Evolutionary conservation across 495 filamentous ascomycete species (phyloP), one percentile per base, ranked within the genome.

Genomic region (Trichoderma orchidacearum): DNA sequence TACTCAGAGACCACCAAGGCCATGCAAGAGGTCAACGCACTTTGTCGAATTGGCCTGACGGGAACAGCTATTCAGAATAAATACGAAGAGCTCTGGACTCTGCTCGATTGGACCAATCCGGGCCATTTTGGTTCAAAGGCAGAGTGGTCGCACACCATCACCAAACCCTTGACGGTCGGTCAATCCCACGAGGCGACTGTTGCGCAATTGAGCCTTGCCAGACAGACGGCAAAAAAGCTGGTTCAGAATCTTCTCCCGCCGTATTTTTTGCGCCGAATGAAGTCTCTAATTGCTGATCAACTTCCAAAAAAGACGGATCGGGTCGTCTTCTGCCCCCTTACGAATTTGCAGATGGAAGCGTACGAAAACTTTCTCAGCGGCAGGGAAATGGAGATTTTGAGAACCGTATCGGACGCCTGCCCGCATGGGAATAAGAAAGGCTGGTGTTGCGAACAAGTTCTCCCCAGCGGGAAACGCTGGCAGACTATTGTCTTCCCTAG

Each of bases 61-160:
- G 93, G 93, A 6, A 98, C 93, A 5, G 94, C 94, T 8, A 96
- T 98, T 17, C 93, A 98, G 59, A 98, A 98, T 66, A 92, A 90
- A 61, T 98, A 98, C 66, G 89, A 96, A 63, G 94, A 98, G 68
- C 79, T 98, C 1, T 98, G 93, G 93, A 93, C 90, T 3, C 75
- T 98, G 3, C 72, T 98, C 12, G 96, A 97, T 69, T 98, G 93
- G 93, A 90, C 90, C 0, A 95, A 95, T 63, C 93, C 93, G 1
- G 94, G 93, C 0, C 73, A 78, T 32, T 84, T 96, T 59, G 93
- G 93, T 2, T 85, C 89, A 0, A 70, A 87, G 9, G 74, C 76
- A 15, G 82, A 84, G 18, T 98, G 93, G 93, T 86, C 81, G 61
- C 73, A 75, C 29, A 78, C 78, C 51, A 89, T 98, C 56, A 82